Evolutionary conservation across 148 eudicot species (phyloP).

Genomic region (Vaccinium macrocarpon): DNA sequence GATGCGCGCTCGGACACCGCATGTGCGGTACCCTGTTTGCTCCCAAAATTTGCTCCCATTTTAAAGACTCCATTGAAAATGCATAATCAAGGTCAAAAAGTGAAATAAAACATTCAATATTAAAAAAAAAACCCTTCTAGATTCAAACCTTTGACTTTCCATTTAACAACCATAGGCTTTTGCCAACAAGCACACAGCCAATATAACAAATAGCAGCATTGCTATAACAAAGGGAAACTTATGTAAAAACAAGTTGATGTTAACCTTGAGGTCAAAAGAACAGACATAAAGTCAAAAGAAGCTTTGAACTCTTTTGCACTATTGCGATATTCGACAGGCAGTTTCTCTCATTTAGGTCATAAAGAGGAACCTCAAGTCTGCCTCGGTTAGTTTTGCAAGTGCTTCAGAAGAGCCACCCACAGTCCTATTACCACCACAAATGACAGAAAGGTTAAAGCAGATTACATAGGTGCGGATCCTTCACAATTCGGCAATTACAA

Average conservation of each 20-base stretch:
- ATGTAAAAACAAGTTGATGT: not conserved
- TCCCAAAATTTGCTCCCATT: not conserved
- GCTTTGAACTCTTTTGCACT: not conserved
- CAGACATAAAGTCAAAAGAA: not conserved
- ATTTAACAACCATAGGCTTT: not conserved
- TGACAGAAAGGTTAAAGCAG: not conserved
- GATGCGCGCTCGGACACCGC: too few species aligned
- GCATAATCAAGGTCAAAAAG: not conserved
- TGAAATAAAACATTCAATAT: not conserved
- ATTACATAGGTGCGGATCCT: not conserved
- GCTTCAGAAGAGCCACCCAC: conserved; percentile 89
- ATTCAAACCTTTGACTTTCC: not conserved
- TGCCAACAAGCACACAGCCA: not conserved
- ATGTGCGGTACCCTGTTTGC: too few species aligned
- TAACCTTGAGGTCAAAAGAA: not conserved
- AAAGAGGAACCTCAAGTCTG: conserved; percentile 80
- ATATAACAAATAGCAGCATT: not conserved
- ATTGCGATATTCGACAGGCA: not conserved
- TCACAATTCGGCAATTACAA: not conserved
- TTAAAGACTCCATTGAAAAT: not conserved
- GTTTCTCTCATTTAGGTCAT: conserved; percentile 26
- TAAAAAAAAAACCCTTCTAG: not conserved
- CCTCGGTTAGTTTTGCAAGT: conserved; percentile 75
- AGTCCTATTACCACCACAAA: conserved; percentile 45
- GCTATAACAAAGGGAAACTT: not conserved